Percentiles rank a stretch among this genome's conserved stretches.
Evolutionary conservation across 139 green algal genomes (phyloP).

Genomic region (Gonium pectorale): DNA sequence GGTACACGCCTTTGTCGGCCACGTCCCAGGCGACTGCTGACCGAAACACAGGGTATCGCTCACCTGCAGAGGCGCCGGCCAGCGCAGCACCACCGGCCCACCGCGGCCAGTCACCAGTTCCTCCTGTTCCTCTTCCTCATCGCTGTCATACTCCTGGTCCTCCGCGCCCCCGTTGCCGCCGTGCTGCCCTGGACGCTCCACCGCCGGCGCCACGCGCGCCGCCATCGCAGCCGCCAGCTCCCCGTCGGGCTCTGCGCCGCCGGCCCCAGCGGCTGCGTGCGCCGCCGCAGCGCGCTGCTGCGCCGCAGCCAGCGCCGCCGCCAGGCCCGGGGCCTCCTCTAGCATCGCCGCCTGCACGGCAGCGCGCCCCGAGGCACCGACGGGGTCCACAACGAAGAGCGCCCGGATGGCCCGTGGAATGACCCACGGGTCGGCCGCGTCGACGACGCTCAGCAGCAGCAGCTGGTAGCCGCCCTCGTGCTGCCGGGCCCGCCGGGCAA

Average conservation of each 20-base stretch:
- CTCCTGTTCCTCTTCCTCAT: conserved; percentile 3
- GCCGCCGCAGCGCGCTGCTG: neutral
- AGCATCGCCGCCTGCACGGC: neutral
- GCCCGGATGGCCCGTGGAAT: no score
- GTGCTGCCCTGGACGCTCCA: neutral
- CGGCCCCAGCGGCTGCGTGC: neutral
- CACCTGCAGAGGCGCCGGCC: conserved; percentile 30
- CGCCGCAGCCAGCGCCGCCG: neutral
- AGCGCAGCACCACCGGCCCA: neutral
- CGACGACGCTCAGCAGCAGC: neutral
- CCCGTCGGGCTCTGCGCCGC: neutral
- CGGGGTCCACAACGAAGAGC: no score
- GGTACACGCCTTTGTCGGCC: no score
- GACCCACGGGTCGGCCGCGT: neutral
- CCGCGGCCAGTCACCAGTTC: no score
- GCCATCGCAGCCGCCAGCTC: conserved; percentile 10
- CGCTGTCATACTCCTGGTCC: neutral
- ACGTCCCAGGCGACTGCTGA: no score
- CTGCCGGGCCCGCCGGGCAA: neutral
- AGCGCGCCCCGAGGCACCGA: neutral
- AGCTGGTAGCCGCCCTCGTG: conserved; percentile 8
- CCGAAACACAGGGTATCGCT: no score
- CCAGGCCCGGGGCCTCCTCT: conserved; percentile 5
- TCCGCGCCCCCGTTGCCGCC: neutral
- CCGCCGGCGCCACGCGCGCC: neutral